Base-by-base conservation (phyloP, 2,329 filamentous ascomycete species). In the Penicillium sp. region DNA sequence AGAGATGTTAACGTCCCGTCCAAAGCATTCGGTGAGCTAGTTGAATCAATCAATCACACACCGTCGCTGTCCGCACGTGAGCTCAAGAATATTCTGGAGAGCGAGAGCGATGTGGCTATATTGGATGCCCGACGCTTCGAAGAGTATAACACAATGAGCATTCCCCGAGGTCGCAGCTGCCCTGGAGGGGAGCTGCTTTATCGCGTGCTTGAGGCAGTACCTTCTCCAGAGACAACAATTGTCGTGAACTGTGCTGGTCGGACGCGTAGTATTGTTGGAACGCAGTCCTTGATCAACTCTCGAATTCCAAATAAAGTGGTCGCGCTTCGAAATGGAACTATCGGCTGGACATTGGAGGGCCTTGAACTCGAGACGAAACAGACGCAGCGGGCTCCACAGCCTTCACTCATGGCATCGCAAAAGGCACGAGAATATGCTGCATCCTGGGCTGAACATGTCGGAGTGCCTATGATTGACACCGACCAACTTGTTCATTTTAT, bases 101-200 rank as follows among this genome's bases (percentile, higher is more conserved):
- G 35, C 6, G 58, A 68, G 1, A n/a, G 45, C 0, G 59, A 73
- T 38, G 65, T 69, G 6, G 68, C 69, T 6, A 65, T 74, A n/a
- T 52, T 74, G 16, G 72, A 74, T 59, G 70, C 68, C 4, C 61
- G 72, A n/a, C 65, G 71, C 3, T 74, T 67, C 37, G 66, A 66
- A 22, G 72, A 74, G 46, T 74, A 70, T 52, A 64, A 71, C 42
- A 74, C 71, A 2, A 75, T 75, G 72, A 73, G 72, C 55, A 73
- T 75, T 28, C 72, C 72, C 1, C 57, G 59, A 8, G 72, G 72
- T 11, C 70, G 66, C 25, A 75, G 72, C 53, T 75, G 72, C 57
- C 72, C 72, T 2, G 72, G 72, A 1, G 72, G 71, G 42, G 71
- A 73, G 57, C 60, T 73, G 13, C 25, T 72, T 1, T 73, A 72